Conservation (phyloP, 306 rosid genomes). For the Cicer judaicum region DNA sequence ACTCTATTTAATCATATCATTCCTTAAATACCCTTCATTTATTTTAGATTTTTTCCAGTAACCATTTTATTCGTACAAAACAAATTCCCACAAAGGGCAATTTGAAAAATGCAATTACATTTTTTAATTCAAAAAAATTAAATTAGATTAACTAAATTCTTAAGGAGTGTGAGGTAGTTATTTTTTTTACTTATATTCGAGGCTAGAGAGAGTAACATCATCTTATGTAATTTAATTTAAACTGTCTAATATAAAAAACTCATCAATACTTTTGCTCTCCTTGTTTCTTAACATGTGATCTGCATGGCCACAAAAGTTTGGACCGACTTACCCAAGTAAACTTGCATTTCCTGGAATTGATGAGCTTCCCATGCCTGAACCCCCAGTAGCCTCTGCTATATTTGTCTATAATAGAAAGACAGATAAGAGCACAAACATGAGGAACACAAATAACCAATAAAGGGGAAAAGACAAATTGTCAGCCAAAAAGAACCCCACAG, state of each 20-base stretch:
- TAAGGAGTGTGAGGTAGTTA: neutral
- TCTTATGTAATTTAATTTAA: conserved; percentile 18
- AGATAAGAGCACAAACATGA: conserved; percentile 37
- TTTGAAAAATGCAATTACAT: neutral
- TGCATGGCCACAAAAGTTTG: conserved; percentile 9
- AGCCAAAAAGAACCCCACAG: conserved; percentile 40
- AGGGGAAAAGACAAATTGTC: conserved; percentile 30
- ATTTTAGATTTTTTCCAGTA: neutral
- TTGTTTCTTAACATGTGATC: conserved; percentile 31
- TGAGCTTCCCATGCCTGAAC: conserved; percentile 58
- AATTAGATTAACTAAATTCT: too few species aligned
- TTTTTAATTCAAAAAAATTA: neutral
- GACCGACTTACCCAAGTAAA: conserved; percentile 83
- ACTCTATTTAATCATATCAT: neutral
- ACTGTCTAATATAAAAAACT: conserved; percentile 14
- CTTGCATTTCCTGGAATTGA: conserved; percentile 83
- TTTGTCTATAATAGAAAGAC: conserved; percentile 59
- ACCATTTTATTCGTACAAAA: neutral
- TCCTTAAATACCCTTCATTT: neutral
- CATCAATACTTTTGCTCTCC: neutral
- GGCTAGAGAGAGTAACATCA: neutral
- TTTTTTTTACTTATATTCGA: neutral
- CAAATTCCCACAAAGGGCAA: neutral
- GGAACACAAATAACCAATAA: conserved; percentile 37
- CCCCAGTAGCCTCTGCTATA: conserved; percentile 64